phyloP scores from a whole-genome alignment of 2,329 filamentous ascomycete species.

The Verticillium nonalfalfae region DNA sequence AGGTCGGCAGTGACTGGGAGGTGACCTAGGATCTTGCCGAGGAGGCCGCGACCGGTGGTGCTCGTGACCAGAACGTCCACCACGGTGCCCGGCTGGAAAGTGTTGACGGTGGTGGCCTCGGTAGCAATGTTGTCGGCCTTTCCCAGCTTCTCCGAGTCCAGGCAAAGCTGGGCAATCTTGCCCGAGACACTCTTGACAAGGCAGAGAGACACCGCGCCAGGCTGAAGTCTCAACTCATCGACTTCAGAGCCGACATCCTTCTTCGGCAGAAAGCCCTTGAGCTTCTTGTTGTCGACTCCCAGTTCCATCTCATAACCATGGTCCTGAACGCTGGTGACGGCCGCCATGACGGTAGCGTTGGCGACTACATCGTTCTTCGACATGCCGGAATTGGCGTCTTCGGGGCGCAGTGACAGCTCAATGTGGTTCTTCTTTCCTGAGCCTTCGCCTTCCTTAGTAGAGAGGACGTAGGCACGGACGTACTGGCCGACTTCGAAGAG shows the following conservation, averaged over 20 bases:
- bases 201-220: conserved; percentile 80
- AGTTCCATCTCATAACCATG: conserved; percentile 93
- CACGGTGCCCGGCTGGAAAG: conserved; percentile 86
- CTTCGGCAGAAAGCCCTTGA: conserved; percentile 79
- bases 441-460: conserved; percentile 62
- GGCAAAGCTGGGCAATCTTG: conserved; percentile 81
- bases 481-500: conserved; percentile 85
- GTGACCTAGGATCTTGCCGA: conserved; percentile 87
- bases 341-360: conserved; percentile 78
- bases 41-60: conserved; percentile 65
- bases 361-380: conserved; percentile 65
- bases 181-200: conserved; percentile 70
- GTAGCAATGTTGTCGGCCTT: conserved; percentile 60
- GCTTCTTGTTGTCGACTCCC: conserved; percentile 59
- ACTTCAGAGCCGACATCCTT: conserved; percentile 68
- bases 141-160: conserved; percentile 63
- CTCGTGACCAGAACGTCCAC: conserved; percentile 81
- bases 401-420: conserved; percentile 78
- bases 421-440: conserved; percentile 64
- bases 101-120: conserved; percentile 79
- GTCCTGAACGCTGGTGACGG: conserved; percentile 88
- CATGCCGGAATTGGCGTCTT: conserved; percentile 70
- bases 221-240: conserved; percentile 63
- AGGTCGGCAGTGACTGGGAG: conserved; percentile 87
- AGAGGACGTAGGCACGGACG: conserved; percentile 74